phyloP scores from a whole-genome alignment of 2,329 filamentous ascomycete species.

The Rachicladosporium sp. region DNA sequence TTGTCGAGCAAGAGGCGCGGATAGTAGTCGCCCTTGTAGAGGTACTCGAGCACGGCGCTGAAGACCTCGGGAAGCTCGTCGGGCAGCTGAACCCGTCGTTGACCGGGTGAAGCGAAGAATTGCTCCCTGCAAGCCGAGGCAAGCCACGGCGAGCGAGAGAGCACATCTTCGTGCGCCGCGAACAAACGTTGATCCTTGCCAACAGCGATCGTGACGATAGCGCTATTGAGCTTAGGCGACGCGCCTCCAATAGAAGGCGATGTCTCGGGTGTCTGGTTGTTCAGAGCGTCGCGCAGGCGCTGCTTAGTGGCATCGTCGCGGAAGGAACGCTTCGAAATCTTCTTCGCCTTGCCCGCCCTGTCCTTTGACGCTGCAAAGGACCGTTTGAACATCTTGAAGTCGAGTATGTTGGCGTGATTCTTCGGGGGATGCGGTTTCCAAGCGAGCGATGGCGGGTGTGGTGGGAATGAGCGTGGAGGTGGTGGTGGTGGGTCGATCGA shows the following conservation, averaged over 20 bases:
- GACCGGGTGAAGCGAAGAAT: conserved; percentile 51
- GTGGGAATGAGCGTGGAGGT: conserved; percentile 30
- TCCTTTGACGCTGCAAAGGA: conserved; percentile 73
- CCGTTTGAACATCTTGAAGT: conserved; percentile 72
- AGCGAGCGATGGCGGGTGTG: conserved; percentile 40
- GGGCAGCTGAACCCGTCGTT: conserved; percentile 68
- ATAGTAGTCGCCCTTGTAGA: conserved; percentile 95
- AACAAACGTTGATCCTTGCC: conserved; percentile 79
- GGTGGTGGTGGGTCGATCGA: conserved; percentile 24
- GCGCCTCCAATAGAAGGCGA: conserved; percentile 23
- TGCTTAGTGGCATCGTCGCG: conserved; percentile 63
- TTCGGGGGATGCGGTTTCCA: conserved; percentile 12
- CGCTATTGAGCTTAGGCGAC: conserved; percentile 45
- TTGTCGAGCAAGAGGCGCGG: conserved; percentile 80
- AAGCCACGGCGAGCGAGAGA: conserved; percentile 78
- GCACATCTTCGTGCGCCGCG: conserved; percentile 87
- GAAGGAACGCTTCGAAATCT: conserved; percentile 61
- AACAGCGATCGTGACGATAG: conserved; percentile 78
- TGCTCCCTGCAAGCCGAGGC: conserved; percentile 46
- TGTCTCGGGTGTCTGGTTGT: conserved; percentile 37
- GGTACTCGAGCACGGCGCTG: conserved; percentile 86
- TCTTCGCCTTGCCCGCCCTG: conserved; percentile 78
- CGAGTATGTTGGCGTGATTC: not conserved
- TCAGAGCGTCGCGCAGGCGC: conserved; percentile 77
- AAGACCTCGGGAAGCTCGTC: conserved; percentile 80